Percentiles rank a stretch among this genome's conserved stretches.
These are phyloP conservation scores for Vitis cinerea DNA, from an alignment of 164 flowering plant genomes.

Conservation along the genomic window DNA sequence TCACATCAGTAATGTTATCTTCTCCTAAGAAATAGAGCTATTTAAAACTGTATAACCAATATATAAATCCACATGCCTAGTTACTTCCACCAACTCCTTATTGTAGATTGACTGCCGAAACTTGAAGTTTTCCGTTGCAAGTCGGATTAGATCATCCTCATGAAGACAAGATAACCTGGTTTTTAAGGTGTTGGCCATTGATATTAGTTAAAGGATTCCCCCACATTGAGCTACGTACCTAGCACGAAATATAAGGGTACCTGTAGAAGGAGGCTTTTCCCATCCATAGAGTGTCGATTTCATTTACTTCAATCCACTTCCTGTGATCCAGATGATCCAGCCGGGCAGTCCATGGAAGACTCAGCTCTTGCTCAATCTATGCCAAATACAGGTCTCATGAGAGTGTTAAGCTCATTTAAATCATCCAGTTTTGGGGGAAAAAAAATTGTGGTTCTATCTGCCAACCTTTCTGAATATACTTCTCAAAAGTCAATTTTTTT, in stretches of 20 bases:
- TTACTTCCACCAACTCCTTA: slow-evolving; percentile 34
- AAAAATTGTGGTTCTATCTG: no score
- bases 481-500: no score
- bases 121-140: slow-evolving; percentile 30
- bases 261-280: slow-evolving; percentile 23
- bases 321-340: slow-evolving; percentile 44
- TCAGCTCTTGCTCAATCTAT: slow-evolving; percentile 34
- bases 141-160: slow-evolving; percentile 23
- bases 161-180: slow-evolving; percentile 24
- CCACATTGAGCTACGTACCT: no score
- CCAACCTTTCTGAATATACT: no score
- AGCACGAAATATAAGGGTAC: background rate
- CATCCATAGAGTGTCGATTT: slow-evolving; percentile 14
- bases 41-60: no score
- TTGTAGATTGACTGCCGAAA: slow-evolving; percentile 28
- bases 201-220: no score
- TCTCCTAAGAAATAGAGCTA: no score
- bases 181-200: no score
- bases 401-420: no score
- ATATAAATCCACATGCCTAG: slow-evolving; percentile 18
- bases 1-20: no score
- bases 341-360: slow-evolving; percentile 37
- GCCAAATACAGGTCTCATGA: no score
- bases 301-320: slow-evolving; percentile 26
- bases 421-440: no score